A percentile compares a stretch with the other conserved stretches of the same genome.
Conservation (phyloP, 208 protist species). For the Crithidia expoeki region DNA sequence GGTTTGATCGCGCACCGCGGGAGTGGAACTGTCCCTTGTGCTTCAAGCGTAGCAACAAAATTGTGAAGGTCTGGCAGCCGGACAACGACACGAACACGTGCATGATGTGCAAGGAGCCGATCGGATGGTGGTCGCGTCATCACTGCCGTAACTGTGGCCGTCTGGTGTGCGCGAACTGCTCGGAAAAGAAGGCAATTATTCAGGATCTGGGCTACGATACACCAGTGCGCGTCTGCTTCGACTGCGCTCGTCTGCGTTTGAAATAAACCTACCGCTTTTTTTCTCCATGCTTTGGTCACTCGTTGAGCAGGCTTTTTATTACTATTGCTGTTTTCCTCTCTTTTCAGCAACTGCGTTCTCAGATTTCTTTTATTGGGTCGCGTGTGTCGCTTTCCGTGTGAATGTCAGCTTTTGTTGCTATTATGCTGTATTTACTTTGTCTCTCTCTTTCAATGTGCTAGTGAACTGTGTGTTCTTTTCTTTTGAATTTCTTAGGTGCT, state of each 20-base stretch:
- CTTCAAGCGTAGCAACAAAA: slow-evolving; percentile 27
- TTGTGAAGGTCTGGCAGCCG: slow-evolving; percentile 84
- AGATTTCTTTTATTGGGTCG: too few species aligned
- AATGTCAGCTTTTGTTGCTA: too few species aligned
- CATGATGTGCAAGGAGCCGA: slow-evolving; percentile 61
- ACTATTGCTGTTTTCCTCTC: not conserved
- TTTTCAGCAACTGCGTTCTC: too few species aligned
- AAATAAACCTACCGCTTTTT: slow-evolving; percentile 24
- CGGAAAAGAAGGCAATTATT: slow-evolving; percentile 56
- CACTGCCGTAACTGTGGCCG: slow-evolving; percentile 89
- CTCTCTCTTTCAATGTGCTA: too few species aligned
- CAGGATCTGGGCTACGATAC: slow-evolving; percentile 60
- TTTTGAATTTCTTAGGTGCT: too few species aligned
- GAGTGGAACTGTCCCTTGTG: slow-evolving; percentile 85
- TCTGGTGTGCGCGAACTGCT: slow-evolving; percentile 74
- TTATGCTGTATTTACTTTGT: too few species aligned
- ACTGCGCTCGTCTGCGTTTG: slow-evolving; percentile 42
- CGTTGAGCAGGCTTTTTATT: slow-evolving; percentile 8
- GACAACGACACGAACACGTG: slow-evolving; percentile 62
- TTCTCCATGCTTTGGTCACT: not conserved
- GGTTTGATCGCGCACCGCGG: slow-evolving; percentile 59
- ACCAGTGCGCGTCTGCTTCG: slow-evolving; percentile 80
- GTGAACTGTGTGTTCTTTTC: too few species aligned
- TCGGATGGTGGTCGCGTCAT: slow-evolving; percentile 84
- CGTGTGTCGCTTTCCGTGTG: too few species aligned